Percentiles rank a stretch among this genome's conserved stretches.
Conservation (phyloP, 257 asterid species). For the Penstemon davidsonii region DNA sequence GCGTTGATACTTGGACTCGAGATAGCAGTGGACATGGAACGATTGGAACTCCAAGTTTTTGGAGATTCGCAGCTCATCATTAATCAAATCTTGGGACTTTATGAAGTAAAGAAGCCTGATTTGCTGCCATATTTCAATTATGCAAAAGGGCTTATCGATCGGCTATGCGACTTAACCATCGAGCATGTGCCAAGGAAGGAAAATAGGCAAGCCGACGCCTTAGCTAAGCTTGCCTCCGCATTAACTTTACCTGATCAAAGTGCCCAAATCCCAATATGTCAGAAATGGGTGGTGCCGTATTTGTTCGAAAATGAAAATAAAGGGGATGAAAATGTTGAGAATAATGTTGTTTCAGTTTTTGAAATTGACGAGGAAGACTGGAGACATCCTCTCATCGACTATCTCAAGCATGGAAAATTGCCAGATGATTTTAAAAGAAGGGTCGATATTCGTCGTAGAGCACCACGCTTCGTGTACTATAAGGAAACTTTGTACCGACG, state of each 20-base stretch:
- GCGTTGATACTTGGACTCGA: neutral
- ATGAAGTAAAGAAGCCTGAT: neutral
- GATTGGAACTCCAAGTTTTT: neutral
- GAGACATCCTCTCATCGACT: neutral
- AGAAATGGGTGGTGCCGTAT: neutral
- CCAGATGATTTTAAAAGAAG: too few relatives aligned
- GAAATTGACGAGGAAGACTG: neutral
- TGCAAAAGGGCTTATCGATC: too few relatives aligned
- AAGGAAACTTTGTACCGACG: too few relatives aligned
- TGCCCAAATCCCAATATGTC: neutral
- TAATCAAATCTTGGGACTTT: neutral
- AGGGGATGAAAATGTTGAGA: neutral
- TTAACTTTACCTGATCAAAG: neutral
- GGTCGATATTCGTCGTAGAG: too few relatives aligned
- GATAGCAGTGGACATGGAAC: neutral
- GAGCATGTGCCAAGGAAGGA: neutral
- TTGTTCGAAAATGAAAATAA: neutral
- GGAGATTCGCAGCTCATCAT: neutral
- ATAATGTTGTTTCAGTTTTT: neutral
- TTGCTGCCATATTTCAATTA: too few relatives aligned
- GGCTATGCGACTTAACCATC: too few relatives aligned
- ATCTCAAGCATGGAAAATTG: too few relatives aligned
- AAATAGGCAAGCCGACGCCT: neutral
- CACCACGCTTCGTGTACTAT: too few relatives aligned
- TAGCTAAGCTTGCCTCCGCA: neutral